Percentiles rank a stretch among this genome's conserved stretches.
Conservation (phyloP, 768 basidiomycete genomes). For the Clathrus columnatus region DNA sequence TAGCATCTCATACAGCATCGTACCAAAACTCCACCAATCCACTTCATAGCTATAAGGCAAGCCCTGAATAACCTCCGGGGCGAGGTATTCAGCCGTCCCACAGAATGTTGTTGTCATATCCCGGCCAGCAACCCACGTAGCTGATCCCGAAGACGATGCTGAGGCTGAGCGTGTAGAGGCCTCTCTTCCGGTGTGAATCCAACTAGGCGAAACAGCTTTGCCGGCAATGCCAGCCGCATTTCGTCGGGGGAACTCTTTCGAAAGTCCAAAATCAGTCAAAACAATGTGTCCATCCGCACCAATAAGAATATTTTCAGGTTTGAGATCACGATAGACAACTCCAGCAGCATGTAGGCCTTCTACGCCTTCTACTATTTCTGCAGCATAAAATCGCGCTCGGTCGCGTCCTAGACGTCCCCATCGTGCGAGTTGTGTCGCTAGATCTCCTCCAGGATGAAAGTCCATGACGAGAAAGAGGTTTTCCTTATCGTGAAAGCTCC, state of each 20-base stretch:
- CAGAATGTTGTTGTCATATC: conserved; percentile 85
- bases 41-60: conserved; percentile 87
- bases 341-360: conserved; percentile 91
- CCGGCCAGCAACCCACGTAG: conserved; percentile 54
- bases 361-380: conserved; percentile 94
- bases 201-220: conserved; percentile 46
- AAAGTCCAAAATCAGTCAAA: conserved; percentile 92
- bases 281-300: conserved; percentile 93
- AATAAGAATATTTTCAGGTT: conserved; percentile 95
- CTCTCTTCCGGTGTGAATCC: conserved; percentile 30
- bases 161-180: conserved; percentile 32
- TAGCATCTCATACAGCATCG: conserved; percentile 96
- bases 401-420: conserved; percentile 93
- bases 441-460: conserved; percentile 92
- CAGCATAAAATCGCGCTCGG: conserved; percentile 92
- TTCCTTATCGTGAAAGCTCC: conserved; percentile 97
- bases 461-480: conserved; percentile 97
- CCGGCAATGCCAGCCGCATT: conserved; percentile 27
- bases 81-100: conserved; percentile 94
- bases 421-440: conserved; percentile 93
- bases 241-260: conserved; percentile 77
- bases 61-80: conserved; percentile 94
- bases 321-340: conserved; percentile 95
- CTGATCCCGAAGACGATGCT: conserved; percentile 35
- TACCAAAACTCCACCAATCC: conserved; percentile 98